These are phyloP conservation scores for Macrophomina tecta DNA, from an alignment of 2,329 filamentous ascomycete species.

Conservation along the genomic window DNA sequence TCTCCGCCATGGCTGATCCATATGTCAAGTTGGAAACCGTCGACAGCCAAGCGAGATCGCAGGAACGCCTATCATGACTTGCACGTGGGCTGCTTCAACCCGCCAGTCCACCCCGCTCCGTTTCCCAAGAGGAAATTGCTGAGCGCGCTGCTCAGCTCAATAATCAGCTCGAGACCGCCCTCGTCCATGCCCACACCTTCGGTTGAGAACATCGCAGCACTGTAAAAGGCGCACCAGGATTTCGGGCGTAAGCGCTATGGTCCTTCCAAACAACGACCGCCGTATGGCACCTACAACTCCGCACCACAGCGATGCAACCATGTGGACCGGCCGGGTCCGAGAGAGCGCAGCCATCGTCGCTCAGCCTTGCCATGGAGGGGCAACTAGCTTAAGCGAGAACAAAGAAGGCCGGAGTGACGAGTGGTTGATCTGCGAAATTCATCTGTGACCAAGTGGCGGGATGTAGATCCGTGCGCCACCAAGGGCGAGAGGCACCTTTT, in stretches of 20 bases:
- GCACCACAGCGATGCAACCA: too few relatives aligned
- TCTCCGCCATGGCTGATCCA: neutral
- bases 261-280: too few relatives aligned
- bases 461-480: neutral
- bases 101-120: neutral
- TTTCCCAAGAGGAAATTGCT: constrained; percentile 8
- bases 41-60: constrained; percentile 14
- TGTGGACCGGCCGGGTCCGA: too few relatives aligned
- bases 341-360: neutral
- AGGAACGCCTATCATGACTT: constrained; percentile 12
- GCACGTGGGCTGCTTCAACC: constrained; percentile 1
- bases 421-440: neutral
- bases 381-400: neutral
- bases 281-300: too few relatives aligned
- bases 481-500: too few relatives aligned
- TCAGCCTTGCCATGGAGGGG: constrained; percentile 15
- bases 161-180: neutral
- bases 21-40: neutral
- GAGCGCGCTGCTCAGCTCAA: neutral
- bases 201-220: too few relatives aligned
- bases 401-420: neutral
- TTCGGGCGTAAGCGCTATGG: too few relatives aligned
- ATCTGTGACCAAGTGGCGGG: constrained; percentile 11
- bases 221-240: too few relatives aligned
- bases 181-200: too few relatives aligned